Conservation (phyloP, 331 rosid species). For the Quercus tomentella region DNA sequence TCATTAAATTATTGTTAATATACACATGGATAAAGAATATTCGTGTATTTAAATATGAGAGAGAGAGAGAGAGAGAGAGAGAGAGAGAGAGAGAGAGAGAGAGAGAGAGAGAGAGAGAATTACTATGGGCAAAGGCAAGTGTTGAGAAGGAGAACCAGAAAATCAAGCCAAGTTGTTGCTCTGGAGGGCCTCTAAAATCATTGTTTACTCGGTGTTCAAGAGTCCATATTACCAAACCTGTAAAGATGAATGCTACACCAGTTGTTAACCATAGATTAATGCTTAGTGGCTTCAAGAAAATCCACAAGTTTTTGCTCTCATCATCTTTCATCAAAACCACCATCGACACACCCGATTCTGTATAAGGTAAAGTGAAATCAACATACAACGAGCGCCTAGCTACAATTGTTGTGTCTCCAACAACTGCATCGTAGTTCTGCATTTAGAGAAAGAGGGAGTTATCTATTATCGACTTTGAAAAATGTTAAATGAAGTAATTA, state of each 20-base stretch:
- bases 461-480: not conserved
- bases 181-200: slow-evolving; percentile 17
- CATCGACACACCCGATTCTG: slow-evolving; percentile 32
- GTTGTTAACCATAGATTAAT: slow-evolving; percentile 37
- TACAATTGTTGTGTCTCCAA: slow-evolving; percentile 24
- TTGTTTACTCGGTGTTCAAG: slow-evolving; percentile 21
- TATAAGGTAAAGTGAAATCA: slow-evolving; percentile 36
- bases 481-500: not conserved
- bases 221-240: slow-evolving; percentile 25
- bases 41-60: no score
- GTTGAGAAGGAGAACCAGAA: slow-evolving; percentile 36
- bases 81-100: no score
- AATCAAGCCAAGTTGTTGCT: slow-evolving; percentile 15
- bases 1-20: no score
- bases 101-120: no score
- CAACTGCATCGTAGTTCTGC: slow-evolving; percentile 27
- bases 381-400: slow-evolving; percentile 13
- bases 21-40: no score
- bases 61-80: no score
- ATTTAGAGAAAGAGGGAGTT: not conserved
- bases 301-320: slow-evolving; percentile 15
- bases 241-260: slow-evolving; percentile 13
- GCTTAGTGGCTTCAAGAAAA: slow-evolving; percentile 25
- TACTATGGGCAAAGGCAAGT: slow-evolving; percentile 30
- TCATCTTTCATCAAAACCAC: slow-evolving; percentile 14